Conservation (phyloP, 2,329 filamentous ascomycete species). For the Trichoderma simmonsii region DNA sequence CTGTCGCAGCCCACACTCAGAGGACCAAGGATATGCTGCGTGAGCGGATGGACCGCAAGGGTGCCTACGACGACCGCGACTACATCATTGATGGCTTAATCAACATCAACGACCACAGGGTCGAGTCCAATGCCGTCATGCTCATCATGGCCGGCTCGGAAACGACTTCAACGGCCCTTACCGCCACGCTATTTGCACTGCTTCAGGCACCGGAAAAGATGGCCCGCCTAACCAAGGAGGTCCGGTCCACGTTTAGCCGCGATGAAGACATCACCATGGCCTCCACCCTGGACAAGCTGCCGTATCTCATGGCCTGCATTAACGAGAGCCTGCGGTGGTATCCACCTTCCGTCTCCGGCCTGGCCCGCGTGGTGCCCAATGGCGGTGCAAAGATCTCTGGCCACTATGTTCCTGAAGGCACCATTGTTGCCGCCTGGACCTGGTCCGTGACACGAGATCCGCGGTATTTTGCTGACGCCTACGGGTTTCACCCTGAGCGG, state of each 20-base stretch:
- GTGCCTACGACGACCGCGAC: too few relatives aligned
- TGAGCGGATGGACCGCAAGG: not conserved
- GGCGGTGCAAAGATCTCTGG: constrained; percentile 31
- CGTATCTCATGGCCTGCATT: constrained; percentile 49
- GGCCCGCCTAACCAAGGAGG: constrained; percentile 35
- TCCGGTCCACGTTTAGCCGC: constrained; percentile 16
- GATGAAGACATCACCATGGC: constrained; percentile 21
- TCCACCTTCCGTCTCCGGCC: constrained; percentile 40
- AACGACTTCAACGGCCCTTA: constrained; percentile 32
- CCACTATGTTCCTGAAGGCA: constrained; percentile 31
- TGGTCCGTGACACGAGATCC: constrained; percentile 25
- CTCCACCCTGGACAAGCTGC: constrained; percentile 10
- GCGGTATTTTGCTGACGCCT: constrained; percentile 32
- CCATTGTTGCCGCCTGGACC: too few relatives aligned
- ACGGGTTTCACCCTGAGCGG: constrained; percentile 37
- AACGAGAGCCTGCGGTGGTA: constrained; percentile 48
- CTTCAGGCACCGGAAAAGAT: constrained; percentile 29
- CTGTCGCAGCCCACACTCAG: too few relatives aligned
- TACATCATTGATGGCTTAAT: too few relatives aligned
- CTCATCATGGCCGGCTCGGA: constrained; percentile 32
- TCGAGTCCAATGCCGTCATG: constrained; percentile 18
- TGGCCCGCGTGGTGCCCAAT: constrained; percentile 32
- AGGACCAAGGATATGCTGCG: too few relatives aligned
- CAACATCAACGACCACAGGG: not conserved
- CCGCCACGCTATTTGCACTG: constrained; percentile 30